phyloP scores from a whole-genome alignment of 2,329 filamentous ascomycete species.

The Penicillium paneum region DNA sequence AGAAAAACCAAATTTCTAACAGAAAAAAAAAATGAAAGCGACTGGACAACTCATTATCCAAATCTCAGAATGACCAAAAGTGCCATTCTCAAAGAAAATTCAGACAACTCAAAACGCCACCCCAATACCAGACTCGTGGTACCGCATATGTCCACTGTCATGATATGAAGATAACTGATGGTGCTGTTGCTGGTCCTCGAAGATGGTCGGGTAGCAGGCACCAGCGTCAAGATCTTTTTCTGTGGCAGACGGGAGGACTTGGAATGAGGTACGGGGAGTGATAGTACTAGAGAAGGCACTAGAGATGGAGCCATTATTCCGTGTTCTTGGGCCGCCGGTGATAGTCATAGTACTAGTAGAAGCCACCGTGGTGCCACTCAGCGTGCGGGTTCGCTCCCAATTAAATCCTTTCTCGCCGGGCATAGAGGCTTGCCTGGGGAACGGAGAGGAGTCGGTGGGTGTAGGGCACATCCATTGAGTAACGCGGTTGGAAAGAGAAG shows the following conservation, averaged over 20 bases:
- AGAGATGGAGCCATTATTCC: conserved; percentile 29
- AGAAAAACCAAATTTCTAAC: not conserved
- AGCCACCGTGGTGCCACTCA: conserved; percentile 37
- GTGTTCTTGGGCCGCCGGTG: conserved; percentile 15
- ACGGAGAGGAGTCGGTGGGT: conserved; percentile 9
- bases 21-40: not conserved
- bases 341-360: conserved; percentile 27
- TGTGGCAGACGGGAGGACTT: conserved; percentile 7
- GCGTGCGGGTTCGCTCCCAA: conserved; percentile 32
- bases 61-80: not conserved
- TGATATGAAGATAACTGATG: conserved; percentile 4
- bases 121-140: conserved; percentile 29
- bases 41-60: not conserved
- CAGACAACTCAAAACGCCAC: conserved; percentile 29
- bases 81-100: not conserved
- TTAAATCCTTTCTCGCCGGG: conserved; percentile 18
- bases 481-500: conserved; percentile 26
- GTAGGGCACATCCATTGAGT: conserved; percentile 33
- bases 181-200: conserved; percentile 24
- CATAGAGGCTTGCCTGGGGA: conserved; percentile 13
- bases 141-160: conserved; percentile 11
- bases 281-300: conserved; percentile 21
- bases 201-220: conserved; percentile 24
- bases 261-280: conserved; percentile 18
- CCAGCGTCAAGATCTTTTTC: conserved; percentile 23